Evolutionary conservation across 352 stramenopile genomes (phyloP).

Genomic region (Phytophthora chlamydospora): DNA sequence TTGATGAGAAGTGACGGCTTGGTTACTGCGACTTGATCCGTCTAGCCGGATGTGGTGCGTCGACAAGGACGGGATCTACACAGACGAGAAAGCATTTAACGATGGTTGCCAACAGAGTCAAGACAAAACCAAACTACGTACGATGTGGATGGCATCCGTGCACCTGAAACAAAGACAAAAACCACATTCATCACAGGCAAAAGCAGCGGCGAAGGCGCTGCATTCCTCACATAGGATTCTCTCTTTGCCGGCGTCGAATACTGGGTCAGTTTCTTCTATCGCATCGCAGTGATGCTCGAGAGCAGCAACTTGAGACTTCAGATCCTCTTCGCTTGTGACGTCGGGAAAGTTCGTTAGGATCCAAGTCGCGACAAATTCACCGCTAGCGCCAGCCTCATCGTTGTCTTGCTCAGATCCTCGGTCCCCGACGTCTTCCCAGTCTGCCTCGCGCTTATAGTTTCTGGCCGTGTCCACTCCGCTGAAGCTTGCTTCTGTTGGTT

Average conservation of each 20-base stretch:
- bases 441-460: background rate
- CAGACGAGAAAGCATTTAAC: background rate
- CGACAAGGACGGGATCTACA: conserved; percentile 55
- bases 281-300: background rate
- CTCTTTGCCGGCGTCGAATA: background rate
- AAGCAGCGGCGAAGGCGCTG: conserved; percentile 19
- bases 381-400: background rate
- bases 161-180: conserved; percentile 64
- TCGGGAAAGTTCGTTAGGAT: conserved; percentile 45
- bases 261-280: background rate
- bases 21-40: background rate
- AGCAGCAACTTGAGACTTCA: conserved; percentile 12
- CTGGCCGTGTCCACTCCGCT: background rate
- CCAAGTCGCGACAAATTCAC: conserved; percentile 38
- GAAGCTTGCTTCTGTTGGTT: conserved; percentile 1
- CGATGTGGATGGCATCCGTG: conserved; percentile 79
- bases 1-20: background rate
- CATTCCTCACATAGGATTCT: conserved; percentile 63
- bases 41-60: conserved; percentile 36
- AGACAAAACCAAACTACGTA: conserved; percentile 28
- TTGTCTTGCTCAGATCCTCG: background rate
- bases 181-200: conserved; percentile 55
- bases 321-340: conserved; percentile 27
- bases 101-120: background rate
- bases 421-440: background rate